Evolutionary conservation across 1,284 basidiomycete genomes (phyloP).

Genomic region (Austroboletus niveus): DNA sequence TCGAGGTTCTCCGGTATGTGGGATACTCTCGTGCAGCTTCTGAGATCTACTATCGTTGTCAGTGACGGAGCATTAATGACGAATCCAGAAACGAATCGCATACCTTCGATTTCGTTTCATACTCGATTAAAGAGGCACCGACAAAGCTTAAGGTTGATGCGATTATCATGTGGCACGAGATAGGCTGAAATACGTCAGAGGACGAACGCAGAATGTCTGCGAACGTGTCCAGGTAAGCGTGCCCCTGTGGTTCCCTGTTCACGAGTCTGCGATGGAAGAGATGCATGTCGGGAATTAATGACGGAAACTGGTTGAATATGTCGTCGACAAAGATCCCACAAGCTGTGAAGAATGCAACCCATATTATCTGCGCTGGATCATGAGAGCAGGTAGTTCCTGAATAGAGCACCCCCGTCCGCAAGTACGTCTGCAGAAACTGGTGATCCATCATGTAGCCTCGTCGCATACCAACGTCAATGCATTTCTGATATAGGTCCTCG

Average conservation of each 20-base stretch:
- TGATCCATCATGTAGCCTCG: conserved; percentile 2
- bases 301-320: conserved; percentile 3
- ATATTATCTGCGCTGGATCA: conserved; percentile 5
- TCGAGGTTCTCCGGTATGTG: conserved; percentile 29
- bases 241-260: conserved; percentile 13
- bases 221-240: conserved; percentile 24
- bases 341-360: conserved; percentile 27
- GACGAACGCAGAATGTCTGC: conserved; percentile 24
- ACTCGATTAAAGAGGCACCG: conserved; percentile 27
- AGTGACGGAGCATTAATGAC: not conserved
- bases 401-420: conserved; percentile 5
- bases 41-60: conserved; percentile 6
- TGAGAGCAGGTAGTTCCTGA: not conserved
- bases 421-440: not conserved
- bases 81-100: not conserved
- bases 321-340: conserved; percentile 30
- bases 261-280: conserved; percentile 27
- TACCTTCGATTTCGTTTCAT: conserved; percentile 21
- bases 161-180: conserved; percentile 23
- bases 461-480: not conserved
- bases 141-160: conserved; percentile 28
- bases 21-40: conserved; percentile 25
- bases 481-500: no score
- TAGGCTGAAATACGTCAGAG: conserved; percentile 7
- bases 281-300: conserved; percentile 17